Evolutionary conservation across 495 filamentous ascomycete genomes (phyloP).

Genomic region (Xylaria palmicola): DNA sequence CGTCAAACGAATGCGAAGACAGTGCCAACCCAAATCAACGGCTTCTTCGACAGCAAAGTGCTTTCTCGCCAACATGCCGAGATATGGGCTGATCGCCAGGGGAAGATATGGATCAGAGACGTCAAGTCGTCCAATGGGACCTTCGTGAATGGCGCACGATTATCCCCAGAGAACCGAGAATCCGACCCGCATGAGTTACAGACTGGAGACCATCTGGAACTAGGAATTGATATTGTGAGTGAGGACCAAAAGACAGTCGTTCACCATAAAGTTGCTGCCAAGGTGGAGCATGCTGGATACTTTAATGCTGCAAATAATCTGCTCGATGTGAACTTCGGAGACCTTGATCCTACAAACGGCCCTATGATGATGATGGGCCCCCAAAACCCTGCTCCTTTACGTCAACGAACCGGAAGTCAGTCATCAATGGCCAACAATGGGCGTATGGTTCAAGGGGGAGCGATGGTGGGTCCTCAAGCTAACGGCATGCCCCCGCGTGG

Average conservation of each 20-base stretch:
- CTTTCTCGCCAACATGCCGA: constrained; percentile 95
- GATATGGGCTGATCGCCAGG: constrained; percentile 85
- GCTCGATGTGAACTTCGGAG: constrained; percentile 85
- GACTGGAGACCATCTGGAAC: constrained; percentile 82
- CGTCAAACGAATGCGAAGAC: constrained; percentile 97
- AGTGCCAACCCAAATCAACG: constrained; percentile 81
- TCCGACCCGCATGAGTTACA: constrained; percentile 91
- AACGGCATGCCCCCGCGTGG: constrained; percentile 41
- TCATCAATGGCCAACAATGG: constrained; percentile 61
- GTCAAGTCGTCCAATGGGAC: constrained; percentile 98
- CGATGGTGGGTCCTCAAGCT: constrained; percentile 56
- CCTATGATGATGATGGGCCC: constrained; percentile 60
- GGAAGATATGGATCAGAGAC: constrained; percentile 94
- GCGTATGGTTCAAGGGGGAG: constrained; percentile 45
- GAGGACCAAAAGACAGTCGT: constrained; percentile 98
- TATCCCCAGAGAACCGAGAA: constrained; percentile 91
- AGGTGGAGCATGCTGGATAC: constrained; percentile 90
- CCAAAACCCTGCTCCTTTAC: constrained; percentile 47
- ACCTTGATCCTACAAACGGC: constrained; percentile 73
- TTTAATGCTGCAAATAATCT: constrained; percentile 65
- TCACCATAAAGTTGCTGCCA: constrained; percentile 95
- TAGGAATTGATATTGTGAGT: constrained; percentile 97
- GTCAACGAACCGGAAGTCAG: constrained; percentile 72
- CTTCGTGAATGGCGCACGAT: constrained; percentile 88
- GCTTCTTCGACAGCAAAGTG: constrained; percentile 97